Conservation (phyloP, 1,284 basidiomycete species). For the Fistulina hepatica region DNA sequence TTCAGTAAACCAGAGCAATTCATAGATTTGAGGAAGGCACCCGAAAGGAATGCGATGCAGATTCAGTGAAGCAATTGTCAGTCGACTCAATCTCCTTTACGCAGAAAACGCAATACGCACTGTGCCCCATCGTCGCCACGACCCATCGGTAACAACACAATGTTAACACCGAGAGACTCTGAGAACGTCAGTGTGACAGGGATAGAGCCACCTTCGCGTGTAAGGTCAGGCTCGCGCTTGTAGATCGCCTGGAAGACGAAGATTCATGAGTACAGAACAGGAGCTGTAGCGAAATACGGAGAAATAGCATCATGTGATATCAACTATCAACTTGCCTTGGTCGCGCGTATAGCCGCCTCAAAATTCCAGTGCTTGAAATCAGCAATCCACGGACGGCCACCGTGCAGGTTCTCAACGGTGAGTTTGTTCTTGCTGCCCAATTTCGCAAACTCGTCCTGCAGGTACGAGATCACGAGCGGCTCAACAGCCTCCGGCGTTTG, state of each 20-base stretch:
- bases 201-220: constrained; percentile 92
- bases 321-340: constrained; percentile 36
- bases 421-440: constrained; percentile 69
- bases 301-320: constrained; percentile 6
- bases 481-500: constrained; percentile 73
- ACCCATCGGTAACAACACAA: constrained; percentile 86
- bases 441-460: constrained; percentile 75
- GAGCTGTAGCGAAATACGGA: constrained; percentile 16
- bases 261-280: no score
- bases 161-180: constrained; percentile 73
- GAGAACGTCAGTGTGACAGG: constrained; percentile 96
- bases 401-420: constrained; percentile 56
- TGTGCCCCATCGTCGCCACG: constrained; percentile 91
- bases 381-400: constrained; percentile 86
- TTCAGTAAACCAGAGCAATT: constrained; percentile 1
- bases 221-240: constrained; percentile 76
- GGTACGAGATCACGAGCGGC: constrained; percentile 61
- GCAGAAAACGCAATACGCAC: constrained; percentile 33
- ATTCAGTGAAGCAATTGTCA: background rate
- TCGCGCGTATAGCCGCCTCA: constrained; percentile 81
- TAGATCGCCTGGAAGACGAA: constrained; percentile 63
- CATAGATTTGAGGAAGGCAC: constrained; percentile 2
- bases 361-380: constrained; percentile 90
- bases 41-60: background rate
- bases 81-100: background rate